phyloP scores from a whole-genome alignment of 495 filamentous ascomycete genomes.

The Penicillium silybi region DNA sequence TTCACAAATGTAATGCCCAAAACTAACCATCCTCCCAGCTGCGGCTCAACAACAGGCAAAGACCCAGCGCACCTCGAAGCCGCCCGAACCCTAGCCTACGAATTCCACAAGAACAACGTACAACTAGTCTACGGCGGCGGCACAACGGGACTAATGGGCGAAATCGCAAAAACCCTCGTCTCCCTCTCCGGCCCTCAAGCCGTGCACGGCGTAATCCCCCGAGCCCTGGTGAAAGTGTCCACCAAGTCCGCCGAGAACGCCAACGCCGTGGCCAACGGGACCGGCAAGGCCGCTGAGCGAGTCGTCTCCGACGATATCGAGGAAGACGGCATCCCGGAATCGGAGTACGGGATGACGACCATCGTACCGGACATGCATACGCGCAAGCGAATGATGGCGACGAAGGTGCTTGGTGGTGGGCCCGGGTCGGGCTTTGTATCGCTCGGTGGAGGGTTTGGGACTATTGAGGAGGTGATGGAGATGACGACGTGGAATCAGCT shows the following conservation, averaged over 20 bases:
- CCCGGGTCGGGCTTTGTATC: constrained; percentile 86
- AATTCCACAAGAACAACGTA: constrained; percentile 70
- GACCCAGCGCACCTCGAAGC: constrained; percentile 66
- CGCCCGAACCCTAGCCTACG: constrained; percentile 70
- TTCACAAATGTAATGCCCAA: no score
- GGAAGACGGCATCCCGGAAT: constrained; percentile 54
- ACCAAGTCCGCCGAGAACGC: constrained; percentile 56
- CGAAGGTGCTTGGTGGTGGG: constrained; percentile 75
- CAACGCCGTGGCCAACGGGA: constrained; percentile 7
- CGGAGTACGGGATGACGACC: constrained; percentile 75
- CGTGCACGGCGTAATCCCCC: constrained; percentile 91
- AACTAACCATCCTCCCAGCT: constrained; percentile 41
- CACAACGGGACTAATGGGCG: constrained; percentile 92
- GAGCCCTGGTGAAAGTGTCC: constrained; percentile 72
- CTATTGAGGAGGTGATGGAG: constrained; percentile 95
- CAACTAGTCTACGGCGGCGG: constrained; percentile 91
- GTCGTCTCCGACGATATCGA: constrained; percentile 25
- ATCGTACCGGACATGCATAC: constrained; percentile 94
- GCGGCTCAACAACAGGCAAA: constrained; percentile 69
- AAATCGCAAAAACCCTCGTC: constrained; percentile 83
- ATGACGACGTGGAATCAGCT: constrained; percentile 97
- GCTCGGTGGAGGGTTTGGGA: constrained; percentile 86
- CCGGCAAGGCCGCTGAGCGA: constrained; percentile 39
- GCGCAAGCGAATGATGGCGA: constrained; percentile 87
- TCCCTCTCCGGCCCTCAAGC: constrained; percentile 72